phyloP scores from a whole-genome alignment of 441 rosid genomes.

The Gossypium laxum region DNA sequence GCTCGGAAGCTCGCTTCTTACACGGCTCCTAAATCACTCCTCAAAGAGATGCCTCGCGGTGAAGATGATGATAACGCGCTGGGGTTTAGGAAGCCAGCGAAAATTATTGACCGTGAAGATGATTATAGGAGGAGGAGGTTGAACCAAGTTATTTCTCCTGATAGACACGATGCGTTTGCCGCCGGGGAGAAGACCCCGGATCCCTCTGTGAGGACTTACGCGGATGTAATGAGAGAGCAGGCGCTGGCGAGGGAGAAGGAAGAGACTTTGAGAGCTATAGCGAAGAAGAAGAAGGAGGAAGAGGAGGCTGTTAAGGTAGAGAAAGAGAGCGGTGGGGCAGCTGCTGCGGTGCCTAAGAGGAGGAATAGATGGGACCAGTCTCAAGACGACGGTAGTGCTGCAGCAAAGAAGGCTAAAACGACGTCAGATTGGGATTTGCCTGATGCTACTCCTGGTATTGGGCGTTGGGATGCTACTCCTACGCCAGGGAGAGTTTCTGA shows the following conservation, averaged over 20 bases:
- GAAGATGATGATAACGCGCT: slow-evolving; percentile 37
- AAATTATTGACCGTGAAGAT: slow-evolving; percentile 78
- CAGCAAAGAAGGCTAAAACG: slow-evolving; percentile 49
- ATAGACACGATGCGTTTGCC: slow-evolving; percentile 78
- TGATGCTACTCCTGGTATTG: slow-evolving; percentile 75
- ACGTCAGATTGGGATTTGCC: slow-evolving; percentile 92
- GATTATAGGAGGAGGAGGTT: slow-evolving; percentile 71
- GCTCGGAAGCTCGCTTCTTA: slow-evolving; percentile 70
- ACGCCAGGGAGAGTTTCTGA: slow-evolving; percentile 80
- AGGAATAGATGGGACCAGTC: slow-evolving; percentile 88
- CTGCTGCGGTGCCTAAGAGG: slow-evolving; percentile 44
- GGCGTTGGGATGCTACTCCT: slow-evolving; percentile 91
- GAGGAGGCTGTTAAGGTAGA: slow-evolving; percentile 48
- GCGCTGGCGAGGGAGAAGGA: slow-evolving; percentile 60
- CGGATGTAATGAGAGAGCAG: slow-evolving; percentile 78
- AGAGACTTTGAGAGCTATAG: slow-evolving; percentile 57
- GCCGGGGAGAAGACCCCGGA: slow-evolving; percentile 91
- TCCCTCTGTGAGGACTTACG: slow-evolving; percentile 58
- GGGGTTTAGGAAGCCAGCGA: slow-evolving; percentile 54
- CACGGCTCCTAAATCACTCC: slow-evolving; percentile 79
- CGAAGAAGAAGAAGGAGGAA: slow-evolving; percentile 71
- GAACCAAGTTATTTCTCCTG: slow-evolving; percentile 70
- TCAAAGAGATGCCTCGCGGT: slow-evolving; percentile 66
- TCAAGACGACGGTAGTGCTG: slow-evolving; percentile 48
- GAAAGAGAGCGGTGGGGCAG: slow-evolving; percentile 32